These are phyloP conservation scores for Halophytophthora batemanensis DNA, from an alignment of 352 stramenopile species.

Conservation along the genomic window DNA sequence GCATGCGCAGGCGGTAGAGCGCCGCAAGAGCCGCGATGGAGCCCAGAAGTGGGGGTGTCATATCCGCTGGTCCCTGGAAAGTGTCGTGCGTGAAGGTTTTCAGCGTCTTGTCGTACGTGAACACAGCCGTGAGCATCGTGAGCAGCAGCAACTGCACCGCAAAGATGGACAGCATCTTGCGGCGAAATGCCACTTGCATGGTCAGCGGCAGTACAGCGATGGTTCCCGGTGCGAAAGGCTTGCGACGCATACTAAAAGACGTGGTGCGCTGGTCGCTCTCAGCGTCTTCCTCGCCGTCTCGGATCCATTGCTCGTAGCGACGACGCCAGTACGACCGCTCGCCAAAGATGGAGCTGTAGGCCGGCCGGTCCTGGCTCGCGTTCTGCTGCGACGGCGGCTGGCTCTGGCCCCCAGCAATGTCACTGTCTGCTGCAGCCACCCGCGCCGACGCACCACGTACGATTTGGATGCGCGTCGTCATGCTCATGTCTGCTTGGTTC, in stretches of 20 bases:
- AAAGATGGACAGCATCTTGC: conserved; percentile 47
- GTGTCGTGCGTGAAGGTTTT: conserved; percentile 18
- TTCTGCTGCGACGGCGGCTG: no score
- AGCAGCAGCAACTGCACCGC: conserved; percentile 40
- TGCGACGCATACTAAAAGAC: conserved; percentile 2
- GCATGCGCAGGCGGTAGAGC: conserved; percentile 40
- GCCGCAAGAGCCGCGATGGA: conserved; percentile 27
- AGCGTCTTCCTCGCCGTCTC: conserved; percentile 8
- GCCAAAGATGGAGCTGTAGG: no score
- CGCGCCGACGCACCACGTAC: no score
- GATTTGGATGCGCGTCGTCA: no score
- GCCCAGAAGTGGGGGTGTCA: conserved; percentile 24
- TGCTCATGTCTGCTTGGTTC: no score
- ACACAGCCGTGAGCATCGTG: conserved; percentile 23
- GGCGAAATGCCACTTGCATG: conserved; percentile 43
- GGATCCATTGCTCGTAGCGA: conserved; percentile 22
- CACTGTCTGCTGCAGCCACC: no score
- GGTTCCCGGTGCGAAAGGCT: conserved; percentile 24
- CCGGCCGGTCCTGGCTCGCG: no score
- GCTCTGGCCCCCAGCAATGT: no score
- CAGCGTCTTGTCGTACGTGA: conserved; percentile 28
- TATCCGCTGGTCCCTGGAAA: conserved; percentile 19
- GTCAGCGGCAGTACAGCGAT: conserved; percentile 33
- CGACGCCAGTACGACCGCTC: conserved; percentile 23
- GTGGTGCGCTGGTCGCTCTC: conserved; percentile 4